Conservation (phyloP, 2,329 filamentous ascomycete species). For the Cladosporium sp. region DNA sequence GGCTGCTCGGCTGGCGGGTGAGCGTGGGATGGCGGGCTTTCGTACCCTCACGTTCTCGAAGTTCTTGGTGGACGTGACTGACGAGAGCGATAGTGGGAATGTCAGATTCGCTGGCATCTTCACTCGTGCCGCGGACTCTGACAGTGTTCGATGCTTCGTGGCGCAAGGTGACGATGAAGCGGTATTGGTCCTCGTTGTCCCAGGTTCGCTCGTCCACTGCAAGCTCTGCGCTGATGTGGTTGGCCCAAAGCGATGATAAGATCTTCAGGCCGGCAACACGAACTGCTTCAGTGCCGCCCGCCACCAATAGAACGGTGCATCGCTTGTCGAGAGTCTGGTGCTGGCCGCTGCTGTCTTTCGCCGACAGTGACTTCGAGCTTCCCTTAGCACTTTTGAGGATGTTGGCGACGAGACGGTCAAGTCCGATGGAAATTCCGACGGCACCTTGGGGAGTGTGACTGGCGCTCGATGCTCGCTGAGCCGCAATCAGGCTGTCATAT, state of each 20-base stretch:
- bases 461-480: slow-evolving; percentile 70
- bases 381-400: slow-evolving; percentile 48
- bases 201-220: slow-evolving; percentile 60
- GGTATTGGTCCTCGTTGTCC: slow-evolving; percentile 48
- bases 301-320: slow-evolving; percentile 87
- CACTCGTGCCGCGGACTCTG: slow-evolving; percentile 60
- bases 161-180: slow-evolving; percentile 88
- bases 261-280: slow-evolving; percentile 76
- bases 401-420: slow-evolving; percentile 74
- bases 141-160: slow-evolving; percentile 60
- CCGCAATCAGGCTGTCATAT: slow-evolving; percentile 86
- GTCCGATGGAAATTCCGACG: slow-evolving; percentile 88
- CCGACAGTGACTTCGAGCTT: slow-evolving; percentile 26
- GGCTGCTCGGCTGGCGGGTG: slow-evolving; percentile 41
- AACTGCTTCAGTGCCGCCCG: slow-evolving; percentile 77
- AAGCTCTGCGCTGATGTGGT: slow-evolving; percentile 85
- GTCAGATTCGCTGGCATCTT: slow-evolving; percentile 64
- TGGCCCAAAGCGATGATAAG: slow-evolving; percentile 75
- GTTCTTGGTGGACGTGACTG: slow-evolving; percentile 77
- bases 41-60: slow-evolving; percentile 71
- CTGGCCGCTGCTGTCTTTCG: slow-evolving; percentile 24
- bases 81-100: slow-evolving; percentile 72
- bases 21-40: slow-evolving; percentile 42
- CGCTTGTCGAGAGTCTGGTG: slow-evolving; percentile 28
- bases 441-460: slow-evolving; percentile 55